phyloP scores from a whole-genome alignment of 2,329 filamentous ascomycete genomes.

The Rhinocladiella similis region DNA sequence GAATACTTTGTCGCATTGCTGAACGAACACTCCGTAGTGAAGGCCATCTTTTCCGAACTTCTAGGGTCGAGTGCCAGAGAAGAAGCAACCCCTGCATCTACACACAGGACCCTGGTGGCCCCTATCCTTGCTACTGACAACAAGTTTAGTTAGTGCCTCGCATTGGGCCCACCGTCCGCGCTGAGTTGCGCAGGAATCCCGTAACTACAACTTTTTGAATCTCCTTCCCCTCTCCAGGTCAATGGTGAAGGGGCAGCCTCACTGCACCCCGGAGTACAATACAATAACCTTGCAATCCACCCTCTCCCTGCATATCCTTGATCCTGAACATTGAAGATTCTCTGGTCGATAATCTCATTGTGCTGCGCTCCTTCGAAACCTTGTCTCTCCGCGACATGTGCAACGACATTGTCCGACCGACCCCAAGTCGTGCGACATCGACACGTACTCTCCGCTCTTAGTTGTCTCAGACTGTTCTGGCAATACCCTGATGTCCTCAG shows the following conservation, averaged over 20 bases:
- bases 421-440: slow-evolving; percentile 23
- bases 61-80: not conserved
- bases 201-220: not conserved
- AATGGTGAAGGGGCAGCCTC: not conserved
- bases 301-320: not conserved
- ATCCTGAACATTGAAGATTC: not conserved
- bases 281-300: not conserved
- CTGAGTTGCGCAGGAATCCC: not conserved
- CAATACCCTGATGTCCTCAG: not conserved
- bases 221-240: not conserved
- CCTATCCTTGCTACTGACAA: not conserved
- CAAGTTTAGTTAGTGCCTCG: no score
- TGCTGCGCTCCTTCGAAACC: not conserved
- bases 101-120: not conserved
- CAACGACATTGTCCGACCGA: slow-evolving; percentile 8
- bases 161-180: not conserved
- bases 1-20: not conserved
- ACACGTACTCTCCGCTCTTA: slow-evolving; percentile 9
- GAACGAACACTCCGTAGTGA: not conserved
- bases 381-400: slow-evolving; percentile 13
- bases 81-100: not conserved
- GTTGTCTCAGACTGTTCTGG: slow-evolving; percentile 17
- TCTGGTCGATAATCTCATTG: not conserved
- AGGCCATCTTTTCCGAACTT: not conserved
- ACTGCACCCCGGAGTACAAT: not conserved